These are phyloP conservation scores for Rhynchospora pubera DNA, from an alignment of 176 grass and related monocot species.

Conservation along the genomic window DNA sequence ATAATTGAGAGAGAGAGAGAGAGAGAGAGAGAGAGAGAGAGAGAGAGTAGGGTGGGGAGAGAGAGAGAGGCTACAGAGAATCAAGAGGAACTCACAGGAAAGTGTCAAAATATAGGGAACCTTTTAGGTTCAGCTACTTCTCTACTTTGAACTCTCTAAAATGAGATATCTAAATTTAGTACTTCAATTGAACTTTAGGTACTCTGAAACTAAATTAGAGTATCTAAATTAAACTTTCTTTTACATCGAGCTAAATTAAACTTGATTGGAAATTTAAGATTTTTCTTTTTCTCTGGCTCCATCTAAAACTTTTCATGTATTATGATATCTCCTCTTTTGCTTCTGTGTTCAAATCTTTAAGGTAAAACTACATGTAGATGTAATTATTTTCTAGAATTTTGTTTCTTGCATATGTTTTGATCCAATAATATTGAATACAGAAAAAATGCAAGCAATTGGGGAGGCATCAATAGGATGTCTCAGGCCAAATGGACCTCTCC, in stretches of 20 bases:
- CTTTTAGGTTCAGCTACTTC: background rate
- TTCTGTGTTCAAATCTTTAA: background rate
- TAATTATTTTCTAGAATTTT: background rate
- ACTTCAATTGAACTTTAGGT: background rate
- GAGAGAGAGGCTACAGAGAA: background rate
- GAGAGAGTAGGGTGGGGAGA: too few relatives aligned
- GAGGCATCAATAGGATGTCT: conserved; percentile 53
- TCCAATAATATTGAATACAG: conserved; percentile 47
- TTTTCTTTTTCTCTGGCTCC: background rate
- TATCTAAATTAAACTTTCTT: conserved; percentile 10
- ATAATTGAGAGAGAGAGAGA: background rate
- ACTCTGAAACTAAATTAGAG: conserved; percentile 13
- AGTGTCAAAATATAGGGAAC: conserved; percentile 11
- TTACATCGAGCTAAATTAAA: conserved; percentile 16
- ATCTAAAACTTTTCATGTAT: conserved; percentile 7
- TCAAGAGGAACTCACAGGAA: background rate
- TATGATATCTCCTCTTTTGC: background rate
- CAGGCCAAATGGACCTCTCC: conserved; percentile 44
- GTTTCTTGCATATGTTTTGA: conserved; percentile 7
- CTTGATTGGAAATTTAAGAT: conserved; percentile 1
- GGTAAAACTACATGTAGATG: background rate
- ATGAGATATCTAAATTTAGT: conserved; percentile 10
- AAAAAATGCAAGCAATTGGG: conserved; percentile 72
- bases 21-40: background rate
- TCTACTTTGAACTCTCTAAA: conserved; percentile 10